A percentile compares a stretch with the other conserved stretches of the same genome.
phyloP scores from a whole-genome alignment of 176 grass and related monocot species.

The Musa schizocarpa region DNA sequence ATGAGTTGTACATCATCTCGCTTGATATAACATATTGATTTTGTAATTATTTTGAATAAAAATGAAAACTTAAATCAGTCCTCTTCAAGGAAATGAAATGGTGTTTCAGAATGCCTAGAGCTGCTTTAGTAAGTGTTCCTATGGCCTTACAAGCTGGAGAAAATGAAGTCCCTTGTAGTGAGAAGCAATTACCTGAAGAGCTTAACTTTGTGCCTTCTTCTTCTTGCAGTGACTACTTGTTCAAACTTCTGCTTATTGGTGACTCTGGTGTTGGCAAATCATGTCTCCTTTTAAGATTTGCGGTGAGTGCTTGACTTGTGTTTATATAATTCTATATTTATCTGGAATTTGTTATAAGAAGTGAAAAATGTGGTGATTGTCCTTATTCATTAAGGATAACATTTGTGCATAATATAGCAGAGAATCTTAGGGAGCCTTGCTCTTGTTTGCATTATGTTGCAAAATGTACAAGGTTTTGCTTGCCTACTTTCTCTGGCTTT shows the following conservation, averaged over 20 bases:
- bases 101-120: not conserved
- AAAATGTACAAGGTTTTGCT: no score
- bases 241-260: constrained; percentile 1
- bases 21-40: not conserved
- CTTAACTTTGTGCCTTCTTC: not conserved
- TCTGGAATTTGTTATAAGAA: not conserved
- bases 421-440: not conserved
- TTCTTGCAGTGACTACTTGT: constrained; percentile 2
- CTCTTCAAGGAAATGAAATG: not conserved
- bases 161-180: not conserved
- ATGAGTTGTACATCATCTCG: not conserved
- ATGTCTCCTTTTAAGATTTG: constrained; percentile 3
- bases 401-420: not conserved
- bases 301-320: not conserved
- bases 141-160: not conserved
- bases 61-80: not conserved
- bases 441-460: no score
- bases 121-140: not conserved
- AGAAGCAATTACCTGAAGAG: not conserved
- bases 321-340: not conserved
- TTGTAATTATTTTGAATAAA: not conserved
- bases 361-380: no score
- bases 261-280: constrained; percentile 3
- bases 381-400: not conserved
- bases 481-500: not conserved